Percentiles rank a stretch among this genome's conserved stretches.
phyloP scores from a whole-genome alignment of 805 yeast genomes.

The Blastobotrys parvus region DNA sequence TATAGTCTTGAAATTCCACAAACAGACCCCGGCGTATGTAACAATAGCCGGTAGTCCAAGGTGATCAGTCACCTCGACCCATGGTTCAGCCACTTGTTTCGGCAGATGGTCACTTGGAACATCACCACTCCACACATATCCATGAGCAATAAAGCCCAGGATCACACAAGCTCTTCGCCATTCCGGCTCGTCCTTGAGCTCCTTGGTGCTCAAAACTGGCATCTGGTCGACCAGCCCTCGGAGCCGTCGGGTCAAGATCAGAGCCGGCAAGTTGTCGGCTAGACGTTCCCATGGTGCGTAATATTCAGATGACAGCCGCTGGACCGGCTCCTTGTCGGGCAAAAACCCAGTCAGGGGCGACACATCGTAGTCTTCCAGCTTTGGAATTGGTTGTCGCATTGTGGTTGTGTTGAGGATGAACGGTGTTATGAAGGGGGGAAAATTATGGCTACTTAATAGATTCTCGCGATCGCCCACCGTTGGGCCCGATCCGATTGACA shows the following conservation, averaged over 20 bases:
- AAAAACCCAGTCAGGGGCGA: constrained; percentile 69
- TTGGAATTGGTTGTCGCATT: constrained; percentile 35
- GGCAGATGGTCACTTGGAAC: constrained; percentile 59
- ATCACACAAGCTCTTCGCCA: constrained; percentile 74
- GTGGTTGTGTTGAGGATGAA: no score
- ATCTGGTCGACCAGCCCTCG: constrained; percentile 56
- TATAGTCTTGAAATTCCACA: constrained; percentile 77
- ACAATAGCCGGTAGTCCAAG: constrained; percentile 79
- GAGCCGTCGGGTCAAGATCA: constrained; percentile 57
- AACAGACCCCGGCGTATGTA: constrained; percentile 77
- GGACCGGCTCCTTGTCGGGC: constrained; percentile 60
- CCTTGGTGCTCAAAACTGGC: constrained; percentile 45
- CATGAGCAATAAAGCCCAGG: constrained; percentile 74
- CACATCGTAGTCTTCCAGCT: constrained; percentile 58
- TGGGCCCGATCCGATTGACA: no score
- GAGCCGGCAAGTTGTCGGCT: constrained; percentile 59
- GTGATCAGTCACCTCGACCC: constrained; percentile 46
- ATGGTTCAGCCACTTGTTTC: constrained; percentile 58
- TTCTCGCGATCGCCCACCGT: no score
- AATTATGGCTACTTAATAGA: no score
- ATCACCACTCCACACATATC: constrained; percentile 75
- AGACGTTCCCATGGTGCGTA: constrained; percentile 72
- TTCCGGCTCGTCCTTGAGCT: constrained; percentile 41
- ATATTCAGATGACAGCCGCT: constrained; percentile 49
- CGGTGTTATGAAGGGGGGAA: no score